A percentile compares a stretch with the other conserved stretches of the same genome.
These are phyloP conservation scores for Powellomyces hirtus DNA, from an alignment of 192 early-diverging fungal species.

Conservation along the genomic window DNA sequence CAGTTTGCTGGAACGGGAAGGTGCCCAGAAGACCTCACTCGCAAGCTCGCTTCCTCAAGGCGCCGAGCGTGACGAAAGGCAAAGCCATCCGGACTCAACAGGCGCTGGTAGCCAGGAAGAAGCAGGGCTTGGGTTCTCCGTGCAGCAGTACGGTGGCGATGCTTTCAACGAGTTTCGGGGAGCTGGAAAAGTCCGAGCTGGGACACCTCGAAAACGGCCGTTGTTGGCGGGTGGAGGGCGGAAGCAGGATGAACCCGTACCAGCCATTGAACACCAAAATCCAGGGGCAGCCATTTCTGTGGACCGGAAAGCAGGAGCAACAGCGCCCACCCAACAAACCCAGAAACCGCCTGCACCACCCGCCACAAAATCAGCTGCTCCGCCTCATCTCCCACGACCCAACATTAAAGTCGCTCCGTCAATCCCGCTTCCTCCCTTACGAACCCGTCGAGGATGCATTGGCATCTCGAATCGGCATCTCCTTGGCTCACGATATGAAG, in stretches of 20 bases:
- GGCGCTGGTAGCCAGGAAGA: neutral
- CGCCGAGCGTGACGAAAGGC: too few relatives aligned
- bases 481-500: neutral
- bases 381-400: neutral
- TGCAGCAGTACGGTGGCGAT: neutral
- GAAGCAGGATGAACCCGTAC: too few relatives aligned
- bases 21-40: neutral
- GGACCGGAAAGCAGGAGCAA: neutral
- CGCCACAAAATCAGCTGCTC: neutral
- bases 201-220: too few relatives aligned
- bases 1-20: neutral
- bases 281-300: neutral
- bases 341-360: neutral
- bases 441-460: neutral
- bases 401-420: neutral
- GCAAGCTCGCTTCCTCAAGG: too few relatives aligned
- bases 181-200: too few relatives aligned
- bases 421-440: neutral
- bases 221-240: too few relatives aligned
- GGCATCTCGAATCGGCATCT: neutral
- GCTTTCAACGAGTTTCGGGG: neutral
- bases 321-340: too few relatives aligned
- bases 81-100: too few relatives aligned
- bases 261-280: neutral
- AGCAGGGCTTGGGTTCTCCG: neutral